phyloP scores from a whole-genome alignment of 306 rosid genomes.

The Lathyrus sativus region DNA sequence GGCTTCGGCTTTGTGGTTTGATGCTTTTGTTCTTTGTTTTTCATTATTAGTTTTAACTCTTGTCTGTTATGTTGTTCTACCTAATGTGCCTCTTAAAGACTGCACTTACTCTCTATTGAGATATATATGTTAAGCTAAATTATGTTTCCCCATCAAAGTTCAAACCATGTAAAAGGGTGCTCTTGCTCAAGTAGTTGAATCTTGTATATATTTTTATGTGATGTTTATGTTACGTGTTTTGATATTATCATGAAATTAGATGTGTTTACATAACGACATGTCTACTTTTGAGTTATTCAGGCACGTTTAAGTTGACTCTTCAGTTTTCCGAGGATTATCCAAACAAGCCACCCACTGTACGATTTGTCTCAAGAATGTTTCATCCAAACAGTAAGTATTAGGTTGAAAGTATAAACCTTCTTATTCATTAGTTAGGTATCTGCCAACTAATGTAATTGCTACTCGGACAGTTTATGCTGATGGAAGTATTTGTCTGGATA shows the following conservation, averaged over 20 bases:
- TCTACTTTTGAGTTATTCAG: constrained; percentile 52
- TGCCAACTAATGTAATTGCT: constrained; percentile 22
- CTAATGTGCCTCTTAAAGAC: not conserved
- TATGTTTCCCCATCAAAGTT: not conserved
- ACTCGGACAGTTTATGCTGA: constrained; percentile 59
- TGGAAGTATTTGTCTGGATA: constrained; percentile 67
- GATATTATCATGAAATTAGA: constrained; percentile 21
- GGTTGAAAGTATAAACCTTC: constrained; percentile 3
- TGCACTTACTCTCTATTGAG: not conserved
- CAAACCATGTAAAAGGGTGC: not conserved
- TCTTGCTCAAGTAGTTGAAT: constrained; percentile 5
- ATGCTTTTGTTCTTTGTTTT: not conserved
- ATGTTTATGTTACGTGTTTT: constrained; percentile 19
- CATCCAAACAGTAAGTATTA: constrained; percentile 86
- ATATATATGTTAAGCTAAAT: not conserved
- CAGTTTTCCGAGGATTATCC: constrained; percentile 91
- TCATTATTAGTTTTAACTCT: not conserved
- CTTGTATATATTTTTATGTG: constrained; percentile 18
- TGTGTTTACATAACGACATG: constrained; percentile 32
- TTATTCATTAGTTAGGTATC: constrained; percentile 6
- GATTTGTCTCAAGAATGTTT: constrained; percentile 90
- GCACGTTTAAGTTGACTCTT: constrained; percentile 87
- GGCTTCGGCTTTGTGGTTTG: constrained; percentile 3
- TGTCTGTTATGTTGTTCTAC: not conserved
- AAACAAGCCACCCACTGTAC: constrained; percentile 88